Evolutionary conservation across 805 yeast species (phyloP).

Genomic region (Candida andamanensis): DNA sequence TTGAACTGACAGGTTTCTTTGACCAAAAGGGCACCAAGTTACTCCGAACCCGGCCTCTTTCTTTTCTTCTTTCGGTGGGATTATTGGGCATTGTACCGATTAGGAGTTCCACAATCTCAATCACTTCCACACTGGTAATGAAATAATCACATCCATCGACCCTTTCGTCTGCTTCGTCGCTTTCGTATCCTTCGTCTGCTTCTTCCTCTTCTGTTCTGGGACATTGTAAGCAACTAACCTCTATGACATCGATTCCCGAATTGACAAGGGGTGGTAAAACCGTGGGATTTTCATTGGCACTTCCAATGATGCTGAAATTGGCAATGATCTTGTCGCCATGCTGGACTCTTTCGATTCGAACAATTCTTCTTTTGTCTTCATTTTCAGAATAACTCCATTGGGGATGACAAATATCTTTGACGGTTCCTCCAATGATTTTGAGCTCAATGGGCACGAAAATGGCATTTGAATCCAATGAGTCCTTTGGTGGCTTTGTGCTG

Average conservation of each 20-base stretch:
- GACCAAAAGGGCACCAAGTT: conserved; percentile 67
- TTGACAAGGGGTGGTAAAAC: conserved; percentile 35
- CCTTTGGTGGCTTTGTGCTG: conserved; percentile 50
- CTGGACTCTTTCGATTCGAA: conserved; percentile 54
- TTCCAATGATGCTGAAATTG: conserved; percentile 47
- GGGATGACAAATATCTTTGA: conserved; percentile 47
- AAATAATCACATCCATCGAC: conserved; percentile 37
- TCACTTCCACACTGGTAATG: conserved; percentile 64
- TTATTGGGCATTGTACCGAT: conserved; percentile 46
- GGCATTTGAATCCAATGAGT: conserved; percentile 19
- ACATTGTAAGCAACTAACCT: conserved; percentile 57
- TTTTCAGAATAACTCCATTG: conserved; percentile 45
- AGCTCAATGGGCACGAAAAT: conserved; percentile 44
- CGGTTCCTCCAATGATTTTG: conserved; percentile 39
- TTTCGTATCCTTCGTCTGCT: conserved; percentile 1
- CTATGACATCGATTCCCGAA: conserved; percentile 47
- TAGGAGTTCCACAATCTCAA: conserved; percentile 57
- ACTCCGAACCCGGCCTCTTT: conserved; percentile 62
- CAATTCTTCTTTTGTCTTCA: conserved; percentile 50
- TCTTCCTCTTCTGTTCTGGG: conserved; percentile 9
- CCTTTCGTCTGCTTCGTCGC: conserved; percentile 8
- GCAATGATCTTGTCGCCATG: conserved; percentile 42
- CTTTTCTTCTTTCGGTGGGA: conserved; percentile 51
- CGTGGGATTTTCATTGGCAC: conserved; percentile 44
- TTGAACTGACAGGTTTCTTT: conserved; percentile 50